phyloP scores from a whole-genome alignment of 139 green algal species.

The Pleodorina starrii region DNA sequence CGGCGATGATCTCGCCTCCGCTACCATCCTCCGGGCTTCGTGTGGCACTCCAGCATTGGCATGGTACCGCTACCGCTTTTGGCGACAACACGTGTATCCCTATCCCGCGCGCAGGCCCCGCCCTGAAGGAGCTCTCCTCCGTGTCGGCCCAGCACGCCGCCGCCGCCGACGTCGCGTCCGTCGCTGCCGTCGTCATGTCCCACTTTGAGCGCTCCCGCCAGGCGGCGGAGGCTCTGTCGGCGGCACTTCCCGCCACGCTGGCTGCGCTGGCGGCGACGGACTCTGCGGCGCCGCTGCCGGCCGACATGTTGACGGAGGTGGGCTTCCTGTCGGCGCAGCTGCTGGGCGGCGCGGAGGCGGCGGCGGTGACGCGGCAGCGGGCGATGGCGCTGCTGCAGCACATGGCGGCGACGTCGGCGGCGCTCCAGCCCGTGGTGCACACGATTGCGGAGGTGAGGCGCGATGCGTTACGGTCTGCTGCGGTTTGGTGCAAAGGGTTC shows the following conservation, averaged over 20 bases:
- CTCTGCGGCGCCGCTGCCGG: slow-evolving; percentile 10
- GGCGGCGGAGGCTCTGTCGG: slow-evolving; percentile 43
- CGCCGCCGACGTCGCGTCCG: slow-evolving; percentile 47
- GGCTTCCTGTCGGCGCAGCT: slow-evolving; percentile 48
- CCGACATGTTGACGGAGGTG: slow-evolving; percentile 27
- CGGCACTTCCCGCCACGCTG: slow-evolving; percentile 39
- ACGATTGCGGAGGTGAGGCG: slow-evolving; percentile 45
- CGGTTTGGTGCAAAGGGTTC: no score
- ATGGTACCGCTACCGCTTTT: no score
- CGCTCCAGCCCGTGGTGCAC: slow-evolving; percentile 46
- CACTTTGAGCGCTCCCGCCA: slow-evolving; percentile 30
- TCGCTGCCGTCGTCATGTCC: slow-evolving; percentile 16
- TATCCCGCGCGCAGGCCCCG: slow-evolving; percentile 21
- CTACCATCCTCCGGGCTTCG: no score
- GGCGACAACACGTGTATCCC: no score
- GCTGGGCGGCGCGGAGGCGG: slow-evolving; percentile 31
- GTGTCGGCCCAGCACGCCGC: slow-evolving; percentile 43
- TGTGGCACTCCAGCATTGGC: no score
- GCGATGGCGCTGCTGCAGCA: slow-evolving; percentile 47
- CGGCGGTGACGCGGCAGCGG: not conserved
- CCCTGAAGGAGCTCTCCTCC: slow-evolving; percentile 46
- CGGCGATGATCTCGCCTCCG: no score
- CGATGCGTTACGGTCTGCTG: no score
- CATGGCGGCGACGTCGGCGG: slow-evolving; percentile 29
- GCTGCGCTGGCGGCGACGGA: slow-evolving; percentile 33